A percentile compares a stretch with the other conserved stretches of the same genome.
These are phyloP conservation scores for Botryotinia calthae DNA, from an alignment of 2,329 filamentous ascomycete species.

Conservation along the genomic window DNA sequence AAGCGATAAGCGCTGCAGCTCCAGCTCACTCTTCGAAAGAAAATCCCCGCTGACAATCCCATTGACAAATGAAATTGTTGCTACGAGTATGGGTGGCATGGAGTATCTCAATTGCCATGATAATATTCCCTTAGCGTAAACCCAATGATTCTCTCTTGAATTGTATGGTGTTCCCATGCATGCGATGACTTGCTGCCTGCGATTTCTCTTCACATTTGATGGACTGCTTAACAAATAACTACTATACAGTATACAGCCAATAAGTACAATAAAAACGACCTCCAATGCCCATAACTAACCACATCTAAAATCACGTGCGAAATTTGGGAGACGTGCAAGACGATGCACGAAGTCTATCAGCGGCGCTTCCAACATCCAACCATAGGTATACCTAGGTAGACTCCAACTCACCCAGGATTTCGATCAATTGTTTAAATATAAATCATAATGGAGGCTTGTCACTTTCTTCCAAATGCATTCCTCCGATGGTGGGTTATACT, in stretches of 20 bases:
- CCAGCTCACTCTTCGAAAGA: background rate
- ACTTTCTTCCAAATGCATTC: background rate
- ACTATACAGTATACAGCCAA: too few relatives aligned
- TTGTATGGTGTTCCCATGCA: background rate
- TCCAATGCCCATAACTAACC: background rate
- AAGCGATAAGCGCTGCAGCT: slow-evolving; percentile 7
- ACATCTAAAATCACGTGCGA: background rate
- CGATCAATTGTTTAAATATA: background rate
- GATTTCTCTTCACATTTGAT: background rate
- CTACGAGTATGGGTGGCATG: background rate
- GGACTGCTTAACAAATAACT: background rate
- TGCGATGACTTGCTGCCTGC: background rate
- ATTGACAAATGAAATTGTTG: background rate
- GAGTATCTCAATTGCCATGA: background rate
- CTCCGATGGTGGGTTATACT: background rate
- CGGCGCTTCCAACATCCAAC: slow-evolving; percentile 1
- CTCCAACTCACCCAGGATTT: background rate
- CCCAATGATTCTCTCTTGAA: background rate
- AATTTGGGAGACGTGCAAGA: background rate
- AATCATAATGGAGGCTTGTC: background rate
- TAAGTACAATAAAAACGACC: background rate
- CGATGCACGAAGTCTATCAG: background rate
- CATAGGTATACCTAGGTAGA: background rate
- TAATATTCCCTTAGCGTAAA: background rate
- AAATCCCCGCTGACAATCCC: background rate